Base-by-base conservation (phyloP, 2,329 filamentous ascomycete genomes). In the Alternaria rosae region DNA sequence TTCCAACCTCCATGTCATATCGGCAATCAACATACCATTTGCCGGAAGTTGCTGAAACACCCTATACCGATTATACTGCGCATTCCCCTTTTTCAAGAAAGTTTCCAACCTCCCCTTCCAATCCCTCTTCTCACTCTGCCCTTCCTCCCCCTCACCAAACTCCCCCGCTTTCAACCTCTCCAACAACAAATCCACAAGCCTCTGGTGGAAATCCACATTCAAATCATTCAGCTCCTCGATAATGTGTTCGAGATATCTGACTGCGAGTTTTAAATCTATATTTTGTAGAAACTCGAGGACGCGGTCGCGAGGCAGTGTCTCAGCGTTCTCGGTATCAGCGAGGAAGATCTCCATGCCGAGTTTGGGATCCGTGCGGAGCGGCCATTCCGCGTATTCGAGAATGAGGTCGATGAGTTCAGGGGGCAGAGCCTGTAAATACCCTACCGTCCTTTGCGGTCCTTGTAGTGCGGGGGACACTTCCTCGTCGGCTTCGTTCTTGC, bases 271-370 rank as follows among this genome's bases (percentile, higher is more conserved):
- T 10, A 84, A 74, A 70, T 96, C 89, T 32, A 97, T 88, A 0
- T 82, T 81, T 43, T 88, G 85, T 5, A 99, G 82, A 72, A 94
- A 98, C 2, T 85, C 82, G 3, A 94, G 84, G 0, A 99, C 92
- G 54, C 83, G 86, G 28, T 92, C 87, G 43, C 94, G 86, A 3
- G 94, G 93, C 11, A 99, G 80, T 0, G 89, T 93, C 82, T 98
- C 95, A 1, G 95, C 94, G 73, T 98, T 98, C 76, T 97, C 93
- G 1, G 93, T 95, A 76, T 99, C 95, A 1, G 92, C 92, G 0
- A 95, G 82, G 79, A 99, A 99, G 0, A 99, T 87, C 67, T 97
- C 93, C 91, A 99, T 96, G 5, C 91, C 94, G 41, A 92, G 82
- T 2, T 88, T 85, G 0, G 93, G 88, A 64, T 92, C 88, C 13